Percentiles rank a stretch among this genome's conserved stretches.
Conservation (phyloP, 495 filamentous ascomycete genomes). For the Saxophila tyrrhenica region DNA sequence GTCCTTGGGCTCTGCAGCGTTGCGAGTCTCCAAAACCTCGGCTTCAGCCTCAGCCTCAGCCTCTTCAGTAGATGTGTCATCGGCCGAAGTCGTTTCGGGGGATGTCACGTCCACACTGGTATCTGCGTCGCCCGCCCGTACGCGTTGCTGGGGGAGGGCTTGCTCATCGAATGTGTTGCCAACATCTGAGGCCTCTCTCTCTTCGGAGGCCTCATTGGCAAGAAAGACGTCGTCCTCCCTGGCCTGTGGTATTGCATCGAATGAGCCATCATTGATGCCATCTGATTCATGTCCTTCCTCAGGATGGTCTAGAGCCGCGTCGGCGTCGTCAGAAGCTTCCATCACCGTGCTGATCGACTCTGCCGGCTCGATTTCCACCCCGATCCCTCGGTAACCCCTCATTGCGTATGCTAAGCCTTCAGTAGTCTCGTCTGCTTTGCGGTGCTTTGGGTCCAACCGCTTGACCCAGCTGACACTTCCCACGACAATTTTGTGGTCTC, state of each 20-base stretch:
- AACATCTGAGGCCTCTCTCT: not conserved
- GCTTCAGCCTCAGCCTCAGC: not conserved
- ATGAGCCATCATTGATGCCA: not conserved
- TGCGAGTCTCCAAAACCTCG: not conserved
- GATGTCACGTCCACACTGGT: not conserved
- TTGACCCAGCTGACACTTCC: constrained; percentile 30
- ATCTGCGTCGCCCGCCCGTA: not conserved
- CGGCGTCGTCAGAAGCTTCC: too few species aligned
- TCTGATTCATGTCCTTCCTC: not conserved
- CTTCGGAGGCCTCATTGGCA: not conserved
- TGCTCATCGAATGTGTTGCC: not conserved
- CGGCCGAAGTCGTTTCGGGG: not conserved
- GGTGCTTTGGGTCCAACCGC: too few species aligned
- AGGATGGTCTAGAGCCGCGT: too few species aligned
- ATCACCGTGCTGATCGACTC: not conserved
- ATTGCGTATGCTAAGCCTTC: constrained; percentile 8
- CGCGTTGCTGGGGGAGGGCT: not conserved
- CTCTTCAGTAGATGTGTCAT: not conserved
- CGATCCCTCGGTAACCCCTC: constrained; percentile 2
- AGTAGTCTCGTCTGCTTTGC: not conserved
- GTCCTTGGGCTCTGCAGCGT: not conserved
- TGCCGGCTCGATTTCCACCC: not conserved
- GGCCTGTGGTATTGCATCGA: not conserved
- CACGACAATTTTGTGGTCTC: constrained; percentile 45
- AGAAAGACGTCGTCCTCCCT: not conserved